phyloP scores from a whole-genome alignment of 139 green algal genomes.

The Chlamydomonas asymmetrica region DNA sequence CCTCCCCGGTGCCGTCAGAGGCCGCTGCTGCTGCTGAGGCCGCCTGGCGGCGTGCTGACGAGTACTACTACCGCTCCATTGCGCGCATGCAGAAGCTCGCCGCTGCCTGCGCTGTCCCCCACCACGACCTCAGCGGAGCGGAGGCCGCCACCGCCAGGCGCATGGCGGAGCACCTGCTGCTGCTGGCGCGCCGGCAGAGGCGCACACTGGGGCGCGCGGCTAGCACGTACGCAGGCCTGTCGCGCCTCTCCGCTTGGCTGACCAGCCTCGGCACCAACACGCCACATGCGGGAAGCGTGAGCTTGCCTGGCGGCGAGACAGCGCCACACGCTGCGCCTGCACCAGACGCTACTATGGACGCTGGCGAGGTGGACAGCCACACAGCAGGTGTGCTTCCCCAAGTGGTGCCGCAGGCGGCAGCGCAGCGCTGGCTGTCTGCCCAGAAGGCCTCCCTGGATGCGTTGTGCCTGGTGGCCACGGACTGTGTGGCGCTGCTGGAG shows the following conservation, averaged over 20 bases:
- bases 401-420: neutral
- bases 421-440: no score
- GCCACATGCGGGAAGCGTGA: neutral
- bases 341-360: neutral
- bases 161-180: conserved; percentile 76
- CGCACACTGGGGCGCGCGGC: conserved; percentile 36
- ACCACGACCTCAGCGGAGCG: conserved; percentile 70
- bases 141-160: conserved; percentile 66
- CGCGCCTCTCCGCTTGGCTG: conserved; percentile 30
- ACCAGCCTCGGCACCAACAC: neutral
- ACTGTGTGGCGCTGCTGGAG: conserved; percentile 47
- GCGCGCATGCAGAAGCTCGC: conserved; percentile 84
- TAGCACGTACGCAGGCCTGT: conserved; percentile 6
- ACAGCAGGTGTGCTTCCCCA: neutral
- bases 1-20: neutral
- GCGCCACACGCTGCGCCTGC: neutral
- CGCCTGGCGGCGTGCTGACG: conserved; percentile 65
- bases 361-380: neutral
- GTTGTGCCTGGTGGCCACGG: conserved; percentile 26
- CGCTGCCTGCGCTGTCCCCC: conserved; percentile 49
- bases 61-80: conserved; percentile 83
- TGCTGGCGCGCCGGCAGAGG: conserved; percentile 71
- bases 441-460: conserved; percentile 34
- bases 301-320: neutral
- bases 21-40: conserved; percentile 15